These are phyloP conservation scores for Talaromyces marneffei DNA, from an alignment of 2,329 filamentous ascomycete species.

Conservation along the genomic window DNA sequence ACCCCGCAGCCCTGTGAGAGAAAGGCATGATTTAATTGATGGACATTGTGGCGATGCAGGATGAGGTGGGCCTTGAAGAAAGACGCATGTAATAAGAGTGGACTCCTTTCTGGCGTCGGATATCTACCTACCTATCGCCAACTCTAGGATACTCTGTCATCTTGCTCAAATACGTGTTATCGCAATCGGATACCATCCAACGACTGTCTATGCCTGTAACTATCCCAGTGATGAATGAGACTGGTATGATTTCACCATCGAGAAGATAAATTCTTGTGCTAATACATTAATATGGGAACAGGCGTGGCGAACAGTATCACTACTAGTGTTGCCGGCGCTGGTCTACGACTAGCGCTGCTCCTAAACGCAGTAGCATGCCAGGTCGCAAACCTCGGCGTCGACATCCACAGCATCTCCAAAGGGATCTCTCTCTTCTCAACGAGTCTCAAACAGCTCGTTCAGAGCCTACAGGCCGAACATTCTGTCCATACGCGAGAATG, in stretches of 20 bases:
- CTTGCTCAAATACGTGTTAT: not conserved
- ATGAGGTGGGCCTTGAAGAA: not conserved
- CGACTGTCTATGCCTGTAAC: not conserved
- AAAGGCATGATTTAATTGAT: not conserved
- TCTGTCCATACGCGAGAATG: conserved; percentile 30
- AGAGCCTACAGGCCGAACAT: conserved; percentile 27
- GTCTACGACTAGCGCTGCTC: conserved; percentile 37
- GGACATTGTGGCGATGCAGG: conserved; percentile 7
- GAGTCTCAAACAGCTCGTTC: conserved; percentile 35
- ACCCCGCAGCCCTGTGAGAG: conserved; percentile 6
- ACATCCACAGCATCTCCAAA: conserved; percentile 40
- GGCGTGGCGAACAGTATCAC: conserved; percentile 16
- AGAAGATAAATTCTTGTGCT: not conserved
- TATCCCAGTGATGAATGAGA: not conserved
- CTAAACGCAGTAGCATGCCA: conserved; percentile 40
- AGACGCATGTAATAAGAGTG: not conserved
- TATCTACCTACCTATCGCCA: not conserved
- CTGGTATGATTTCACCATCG: not conserved
- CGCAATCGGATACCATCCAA: not conserved
- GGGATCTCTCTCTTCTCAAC: conserved; percentile 37
- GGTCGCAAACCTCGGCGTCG: conserved; percentile 33
- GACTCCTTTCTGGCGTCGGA: not conserved
- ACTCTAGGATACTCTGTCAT: not conserved
- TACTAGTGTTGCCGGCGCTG: conserved; percentile 24
- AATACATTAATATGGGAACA: not conserved